Evolutionary conservation across 2,329 filamentous ascomycete species (phyloP), one percentile per base, ranked within the genome.

Genomic region (Trichoderma oligosporum): DNA sequence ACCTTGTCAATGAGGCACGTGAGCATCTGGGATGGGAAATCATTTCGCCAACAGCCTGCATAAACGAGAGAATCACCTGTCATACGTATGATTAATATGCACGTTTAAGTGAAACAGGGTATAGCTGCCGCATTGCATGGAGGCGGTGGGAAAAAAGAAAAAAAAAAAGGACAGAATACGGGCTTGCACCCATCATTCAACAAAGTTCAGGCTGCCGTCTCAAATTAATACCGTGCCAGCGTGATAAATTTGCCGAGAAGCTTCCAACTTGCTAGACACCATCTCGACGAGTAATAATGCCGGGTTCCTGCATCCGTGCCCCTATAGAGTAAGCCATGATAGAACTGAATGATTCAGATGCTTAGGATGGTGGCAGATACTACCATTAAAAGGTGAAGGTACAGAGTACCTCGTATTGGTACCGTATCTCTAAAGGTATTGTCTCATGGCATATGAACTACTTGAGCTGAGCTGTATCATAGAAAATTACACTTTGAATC

Each of bases 201-300:
- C 49, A 54, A 39, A 54, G 49, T 54, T 54, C 49, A 54, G n/a
- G 39, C 49, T 54, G 45, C n/a, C 49, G 49, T 54, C 49, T 54
- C 49, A 16, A 33, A 24, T 44, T 25, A 25, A 54, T 18, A 29
- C 49, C 25, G n/a, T 24, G 22, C 38, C 12, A 18, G 49, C 14
- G 20, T 44, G n/a, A 29, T 29, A 36, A n/a, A 54, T 54, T 54
- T 38, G 49, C 39, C 39, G 39, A 36, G 11, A 20, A 33, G 20
- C 49, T 14, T 33, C 44, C 29, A n/a, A n/a, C n/a, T n/a, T n/a
- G n/a, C 18, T 31, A 14, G 12, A 16, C 24, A 25, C 16, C 31
- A 36, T 31, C 31, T 25, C 31, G n/a, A n/a, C n/a, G n/a, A n/a
- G n/a, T 36, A n/a, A n/a, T 36, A 24, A 16, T 38, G 22, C 49